A percentile compares a stretch with the other conserved stretches of the same genome.
Evolutionary conservation across 2,329 filamentous ascomycete species (phyloP).

Genomic region (Xylariaceae sp.): DNA sequence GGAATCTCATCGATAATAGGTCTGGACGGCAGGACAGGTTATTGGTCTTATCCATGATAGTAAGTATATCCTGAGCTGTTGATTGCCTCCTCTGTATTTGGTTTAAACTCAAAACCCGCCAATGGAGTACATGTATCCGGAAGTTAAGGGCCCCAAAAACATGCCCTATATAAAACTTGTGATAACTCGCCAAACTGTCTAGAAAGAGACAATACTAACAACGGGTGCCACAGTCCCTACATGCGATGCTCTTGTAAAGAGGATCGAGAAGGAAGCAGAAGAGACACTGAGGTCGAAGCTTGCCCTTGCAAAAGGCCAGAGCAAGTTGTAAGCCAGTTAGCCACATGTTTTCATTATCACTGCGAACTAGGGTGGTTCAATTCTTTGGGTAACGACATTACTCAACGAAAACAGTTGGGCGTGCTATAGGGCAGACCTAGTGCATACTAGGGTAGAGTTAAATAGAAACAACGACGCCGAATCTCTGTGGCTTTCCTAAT

Average conservation of each 20-base stretch:
- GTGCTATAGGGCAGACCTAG: not conserved
- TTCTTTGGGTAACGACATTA: constrained; percentile 1
- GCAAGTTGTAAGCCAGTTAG: constrained; percentile 56
- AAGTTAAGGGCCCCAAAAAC: not conserved
- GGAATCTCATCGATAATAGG: constrained; percentile 51
- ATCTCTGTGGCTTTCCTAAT: not conserved
- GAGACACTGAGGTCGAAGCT: constrained; percentile 64
- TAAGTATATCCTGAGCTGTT: not conserved
- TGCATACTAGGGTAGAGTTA: not conserved
- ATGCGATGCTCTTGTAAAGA: constrained; percentile 67
- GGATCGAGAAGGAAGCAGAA: constrained; percentile 79
- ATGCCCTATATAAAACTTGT: not conserved
- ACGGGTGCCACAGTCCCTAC: constrained; percentile 56
- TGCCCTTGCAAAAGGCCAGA: constrained; percentile 55
- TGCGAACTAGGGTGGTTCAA: not conserved
- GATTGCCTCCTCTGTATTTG: not conserved
- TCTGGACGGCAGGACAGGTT: constrained; percentile 97
- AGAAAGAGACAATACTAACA: not conserved
- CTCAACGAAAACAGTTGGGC: not conserved
- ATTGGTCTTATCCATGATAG: constrained; percentile 84
- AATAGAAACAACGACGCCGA: not conserved
- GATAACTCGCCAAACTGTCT: not conserved
- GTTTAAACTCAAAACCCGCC: not conserved
- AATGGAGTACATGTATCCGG: not conserved
- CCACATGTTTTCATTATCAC: constrained; percentile 4